Percentiles rank a stretch among this genome's conserved stretches.
These are phyloP conservation scores for Strigomonas culicis DNA, from an alignment of 208 protist species.

Conservation along the genomic window DNA sequence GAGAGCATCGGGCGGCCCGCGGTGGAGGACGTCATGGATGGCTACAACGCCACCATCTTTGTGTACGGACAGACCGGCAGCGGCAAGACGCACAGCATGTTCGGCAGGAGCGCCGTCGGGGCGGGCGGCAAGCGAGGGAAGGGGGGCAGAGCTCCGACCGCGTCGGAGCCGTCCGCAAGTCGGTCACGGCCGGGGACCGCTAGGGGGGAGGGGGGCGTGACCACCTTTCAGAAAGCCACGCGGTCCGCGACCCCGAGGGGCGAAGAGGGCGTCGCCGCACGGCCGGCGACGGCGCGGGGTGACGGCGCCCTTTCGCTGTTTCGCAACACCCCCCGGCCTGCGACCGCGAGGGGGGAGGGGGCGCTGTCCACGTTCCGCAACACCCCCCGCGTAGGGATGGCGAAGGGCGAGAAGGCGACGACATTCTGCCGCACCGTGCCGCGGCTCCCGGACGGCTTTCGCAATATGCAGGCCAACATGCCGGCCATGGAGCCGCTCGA, in stretches of 20 bases:
- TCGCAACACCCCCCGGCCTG: neutral
- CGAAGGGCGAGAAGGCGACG: neutral
- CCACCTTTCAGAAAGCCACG: neutral
- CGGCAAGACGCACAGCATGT: slow-evolving; percentile 91
- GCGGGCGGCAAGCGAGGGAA: neutral
- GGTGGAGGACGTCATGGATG: slow-evolving; percentile 84
- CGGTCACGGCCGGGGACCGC: neutral
- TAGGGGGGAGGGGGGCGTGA: too few relatives aligned
- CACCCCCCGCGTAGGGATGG: neutral
- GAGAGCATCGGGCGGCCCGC: slow-evolving; percentile 79
- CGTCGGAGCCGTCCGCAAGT: neutral
- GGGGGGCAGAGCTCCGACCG: neutral
- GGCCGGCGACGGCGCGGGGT: neutral
- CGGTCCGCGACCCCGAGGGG: slow-evolving; percentile 9
- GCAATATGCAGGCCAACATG: neutral
- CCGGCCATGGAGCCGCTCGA: neutral
- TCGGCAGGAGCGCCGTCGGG: slow-evolving; percentile 45
- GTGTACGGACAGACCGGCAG: slow-evolving; percentile 91
- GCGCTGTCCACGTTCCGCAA: neutral
- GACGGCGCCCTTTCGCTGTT: neutral
- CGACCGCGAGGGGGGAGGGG: neutral
- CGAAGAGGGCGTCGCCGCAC: neutral
- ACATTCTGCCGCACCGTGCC: neutral
- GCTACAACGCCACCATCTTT: slow-evolving; percentile 89
- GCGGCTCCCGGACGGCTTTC: neutral